Evolutionary conservation across 495 filamentous ascomycete species (phyloP).

Genomic region (Xylaria bambusicola): DNA sequence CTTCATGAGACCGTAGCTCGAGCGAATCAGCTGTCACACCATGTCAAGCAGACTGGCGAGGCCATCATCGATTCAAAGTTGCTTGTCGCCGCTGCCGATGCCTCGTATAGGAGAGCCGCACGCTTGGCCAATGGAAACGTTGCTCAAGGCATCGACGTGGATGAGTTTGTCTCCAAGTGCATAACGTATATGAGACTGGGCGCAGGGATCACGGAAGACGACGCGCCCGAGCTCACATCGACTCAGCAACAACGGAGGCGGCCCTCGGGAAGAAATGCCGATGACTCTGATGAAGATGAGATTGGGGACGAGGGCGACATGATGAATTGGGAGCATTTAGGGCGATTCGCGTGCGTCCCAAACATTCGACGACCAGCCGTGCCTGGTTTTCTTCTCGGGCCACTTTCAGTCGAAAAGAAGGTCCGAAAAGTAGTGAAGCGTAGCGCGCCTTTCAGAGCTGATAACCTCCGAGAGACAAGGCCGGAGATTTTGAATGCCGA

Average conservation of each 20-base stretch:
- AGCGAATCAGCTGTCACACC: constrained; percentile 63
- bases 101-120: constrained; percentile 70
- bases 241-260: constrained; percentile 48
- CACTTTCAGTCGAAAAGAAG: constrained; percentile 85
- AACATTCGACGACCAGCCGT: constrained; percentile 73
- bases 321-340: constrained; percentile 86
- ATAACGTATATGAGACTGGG: constrained; percentile 81
- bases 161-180: constrained; percentile 92
- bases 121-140: constrained; percentile 69
- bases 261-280: constrained; percentile 27
- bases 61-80: constrained; percentile 87
- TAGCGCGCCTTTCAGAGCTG: constrained; percentile 60
- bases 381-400: constrained; percentile 84
- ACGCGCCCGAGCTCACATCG: constrained; percentile 43
- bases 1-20: constrained; percentile 62
- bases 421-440: constrained; percentile 67
- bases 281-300: constrained; percentile 51
- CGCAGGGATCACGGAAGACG: constrained; percentile 43
- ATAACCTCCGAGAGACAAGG: constrained; percentile 64
- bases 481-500: constrained; percentile 72
- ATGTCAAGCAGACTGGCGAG: constrained; percentile 90
- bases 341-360: constrained; percentile 70
- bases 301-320: constrained; percentile 72
- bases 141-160: constrained; percentile 77
- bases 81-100: constrained; percentile 74